phyloP scores from a whole-genome alignment of 2,329 filamentous ascomycete species.

The Cladosporium sp. region DNA sequence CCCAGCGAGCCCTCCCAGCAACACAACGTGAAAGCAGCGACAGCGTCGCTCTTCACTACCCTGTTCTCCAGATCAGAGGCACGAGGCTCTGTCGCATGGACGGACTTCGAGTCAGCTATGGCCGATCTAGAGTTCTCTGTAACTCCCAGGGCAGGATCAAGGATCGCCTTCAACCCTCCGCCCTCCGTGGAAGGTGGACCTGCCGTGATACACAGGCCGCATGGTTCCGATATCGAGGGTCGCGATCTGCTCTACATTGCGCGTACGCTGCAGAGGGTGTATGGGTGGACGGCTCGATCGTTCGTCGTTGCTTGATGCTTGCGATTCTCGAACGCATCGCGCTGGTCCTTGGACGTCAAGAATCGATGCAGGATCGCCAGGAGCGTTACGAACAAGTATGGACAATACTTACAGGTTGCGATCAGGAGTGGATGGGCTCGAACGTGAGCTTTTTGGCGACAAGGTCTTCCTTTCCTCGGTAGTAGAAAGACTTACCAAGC shows the following conservation, averaged over 20 bases:
- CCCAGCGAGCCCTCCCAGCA: background rate
- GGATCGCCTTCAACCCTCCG: conserved; percentile 25
- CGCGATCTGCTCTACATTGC: conserved; percentile 20
- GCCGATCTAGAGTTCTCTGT: conserved; percentile 26
- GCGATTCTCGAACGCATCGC: background rate
- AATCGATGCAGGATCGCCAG: no score
- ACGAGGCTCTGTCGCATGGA: conserved; percentile 24
- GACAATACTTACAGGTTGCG: no score
- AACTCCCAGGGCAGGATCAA: conserved; percentile 24
- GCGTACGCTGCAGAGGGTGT: background rate
- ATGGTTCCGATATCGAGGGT: conserved; percentile 27
- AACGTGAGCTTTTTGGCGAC: no score
- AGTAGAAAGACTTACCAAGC: no score
- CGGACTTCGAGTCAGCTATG: conserved; percentile 24
- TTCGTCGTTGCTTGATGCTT: conserved; percentile 6
- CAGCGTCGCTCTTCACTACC: conserved; percentile 23
- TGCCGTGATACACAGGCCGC: conserved; percentile 26
- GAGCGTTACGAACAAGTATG: no score
- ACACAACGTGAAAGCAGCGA: conserved; percentile 23
- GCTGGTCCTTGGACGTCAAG: background rate
- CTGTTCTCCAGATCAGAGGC: conserved; percentile 24
- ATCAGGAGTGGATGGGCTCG: background rate
- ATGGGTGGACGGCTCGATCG: background rate
- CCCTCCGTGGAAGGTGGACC: conserved; percentile 19
- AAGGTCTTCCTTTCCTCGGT: no score